Evolutionary conservation across 768 basidiomycete species (phyloP).

Genomic region (Tricholoma furcatifolium): DNA sequence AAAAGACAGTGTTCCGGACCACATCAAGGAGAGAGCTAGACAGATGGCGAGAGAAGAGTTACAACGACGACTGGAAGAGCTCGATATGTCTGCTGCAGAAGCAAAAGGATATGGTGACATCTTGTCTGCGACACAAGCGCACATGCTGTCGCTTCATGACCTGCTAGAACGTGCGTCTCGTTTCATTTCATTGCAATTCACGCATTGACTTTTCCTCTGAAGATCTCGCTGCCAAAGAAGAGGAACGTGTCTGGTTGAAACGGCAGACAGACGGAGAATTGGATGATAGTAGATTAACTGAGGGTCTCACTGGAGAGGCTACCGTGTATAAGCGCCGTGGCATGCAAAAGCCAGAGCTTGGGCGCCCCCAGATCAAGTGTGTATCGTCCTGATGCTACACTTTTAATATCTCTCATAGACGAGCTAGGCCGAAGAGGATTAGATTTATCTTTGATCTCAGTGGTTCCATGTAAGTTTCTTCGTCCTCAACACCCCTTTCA

Average conservation of each 20-base stretch:
- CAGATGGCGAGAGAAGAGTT: constrained; percentile 68
- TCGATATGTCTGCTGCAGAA: constrained; percentile 56
- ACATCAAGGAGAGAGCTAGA: constrained; percentile 60
- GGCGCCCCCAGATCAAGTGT: constrained; percentile 67
- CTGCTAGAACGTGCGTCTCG: constrained; percentile 57
- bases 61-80: constrained; percentile 56
- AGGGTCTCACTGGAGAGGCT: constrained; percentile 66
- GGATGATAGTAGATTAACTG: constrained; percentile 63
- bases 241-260: constrained; percentile 71
- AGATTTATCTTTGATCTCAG: constrained; percentile 70
- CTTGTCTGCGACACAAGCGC: constrained; percentile 53
- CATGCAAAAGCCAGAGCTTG: constrained; percentile 68
- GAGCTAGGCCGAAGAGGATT: constrained; percentile 55
- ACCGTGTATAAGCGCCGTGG: constrained; percentile 71
- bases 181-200: not conserved
- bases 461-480: constrained; percentile 52
- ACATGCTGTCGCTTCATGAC: constrained; percentile 58
- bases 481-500: not conserved
- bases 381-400: constrained; percentile 1
- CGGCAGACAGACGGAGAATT: constrained; percentile 71
- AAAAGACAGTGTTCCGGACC: constrained; percentile 59
- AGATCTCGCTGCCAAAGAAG: constrained; percentile 69
- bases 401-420: not conserved
- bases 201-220: not conserved
- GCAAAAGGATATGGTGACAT: constrained; percentile 56